Evolutionary conservation across 2,329 filamentous ascomycete genomes (phyloP).

Genomic region (Parafenestella ontariensis): DNA sequence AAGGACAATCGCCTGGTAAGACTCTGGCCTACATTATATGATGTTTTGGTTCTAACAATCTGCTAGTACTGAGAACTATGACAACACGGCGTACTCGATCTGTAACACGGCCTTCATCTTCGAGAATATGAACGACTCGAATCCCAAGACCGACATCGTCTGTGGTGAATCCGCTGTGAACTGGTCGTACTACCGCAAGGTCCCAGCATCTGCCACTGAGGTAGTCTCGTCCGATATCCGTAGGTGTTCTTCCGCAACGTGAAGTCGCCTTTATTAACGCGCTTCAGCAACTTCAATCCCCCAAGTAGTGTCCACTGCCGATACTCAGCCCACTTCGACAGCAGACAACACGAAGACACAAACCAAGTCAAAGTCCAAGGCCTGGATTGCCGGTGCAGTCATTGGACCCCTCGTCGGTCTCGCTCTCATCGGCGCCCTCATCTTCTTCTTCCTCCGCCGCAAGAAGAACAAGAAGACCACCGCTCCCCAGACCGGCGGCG

Average conservation of each 20-base stretch:
- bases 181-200: conserved; percentile 37
- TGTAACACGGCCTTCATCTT: conserved; percentile 43
- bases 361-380: conserved; percentile 32
- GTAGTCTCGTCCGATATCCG: conserved; percentile 3
- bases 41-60: conserved; percentile 1
- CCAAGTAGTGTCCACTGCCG: background rate
- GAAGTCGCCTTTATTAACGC: background rate
- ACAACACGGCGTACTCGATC: conserved; percentile 17
- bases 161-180: conserved; percentile 30
- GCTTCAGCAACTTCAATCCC: conserved; percentile 1
- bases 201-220: conserved; percentile 26
- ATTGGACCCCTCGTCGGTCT: conserved; percentile 34
- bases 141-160: conserved; percentile 37
- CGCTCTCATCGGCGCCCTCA: conserved; percentile 26
- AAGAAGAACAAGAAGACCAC: conserved; percentile 24
- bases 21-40: background rate
- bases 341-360: background rate
- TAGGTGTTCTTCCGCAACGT: background rate
- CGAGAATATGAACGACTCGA: conserved; percentile 35
- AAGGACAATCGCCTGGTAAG: conserved; percentile 36
- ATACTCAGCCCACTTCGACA: background rate
- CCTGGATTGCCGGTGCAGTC: conserved; percentile 41
- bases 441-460: conserved; percentile 37
- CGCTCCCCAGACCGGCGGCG: conserved; percentile 12
- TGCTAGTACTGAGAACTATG: conserved; percentile 32